Evolutionary conservation across 2,329 filamentous ascomycete genomes (phyloP).

Genomic region (Aspergillus candidus): DNA sequence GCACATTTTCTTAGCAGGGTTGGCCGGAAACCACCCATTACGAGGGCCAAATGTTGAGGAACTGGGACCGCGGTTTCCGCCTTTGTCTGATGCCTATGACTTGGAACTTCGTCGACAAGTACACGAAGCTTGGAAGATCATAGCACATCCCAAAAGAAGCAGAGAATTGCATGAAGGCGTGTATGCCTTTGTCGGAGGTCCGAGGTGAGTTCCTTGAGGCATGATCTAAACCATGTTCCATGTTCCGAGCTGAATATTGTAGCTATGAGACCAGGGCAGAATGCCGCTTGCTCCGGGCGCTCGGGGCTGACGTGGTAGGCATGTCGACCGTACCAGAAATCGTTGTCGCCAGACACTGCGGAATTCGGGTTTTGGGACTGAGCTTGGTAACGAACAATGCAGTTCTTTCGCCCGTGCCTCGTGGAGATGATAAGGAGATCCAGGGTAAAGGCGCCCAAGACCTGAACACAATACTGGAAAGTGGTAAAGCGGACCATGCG

Average conservation of each 20-base stretch:
- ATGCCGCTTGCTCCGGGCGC: slow-evolving; percentile 54
- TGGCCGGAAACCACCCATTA: slow-evolving; percentile 56
- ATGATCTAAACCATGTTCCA: no score
- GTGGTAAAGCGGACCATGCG: slow-evolving; percentile 58
- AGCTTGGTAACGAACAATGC: slow-evolving; percentile 62
- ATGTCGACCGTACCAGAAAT: slow-evolving; percentile 68
- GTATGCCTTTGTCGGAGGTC: slow-evolving; percentile 60
- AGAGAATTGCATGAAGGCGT: slow-evolving; percentile 58
- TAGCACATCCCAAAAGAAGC: slow-evolving; percentile 40
- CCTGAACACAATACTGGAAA: slow-evolving; percentile 50
- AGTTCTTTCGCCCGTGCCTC: slow-evolving; percentile 53
- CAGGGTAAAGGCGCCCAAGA: slow-evolving; percentile 46
- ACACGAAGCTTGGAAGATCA: slow-evolving; percentile 52
- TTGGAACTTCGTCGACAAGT: slow-evolving; percentile 53
- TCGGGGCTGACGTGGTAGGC: slow-evolving; percentile 63
- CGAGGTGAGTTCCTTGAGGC: slow-evolving; percentile 42
- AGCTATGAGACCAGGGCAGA: slow-evolving; percentile 62
- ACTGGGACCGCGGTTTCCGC: slow-evolving; percentile 58
- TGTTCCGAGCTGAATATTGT: background rate
- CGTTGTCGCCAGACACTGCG: slow-evolving; percentile 58
- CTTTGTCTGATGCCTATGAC: slow-evolving; percentile 61
- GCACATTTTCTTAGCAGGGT: slow-evolving; percentile 59
- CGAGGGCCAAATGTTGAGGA: slow-evolving; percentile 58
- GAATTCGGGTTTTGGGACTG: slow-evolving; percentile 58
- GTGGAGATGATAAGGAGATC: slow-evolving; percentile 52